These are phyloP conservation scores for Talaromyces piceae DNA, from an alignment of 2,329 filamentous ascomycete species.

Conservation along the genomic window DNA sequence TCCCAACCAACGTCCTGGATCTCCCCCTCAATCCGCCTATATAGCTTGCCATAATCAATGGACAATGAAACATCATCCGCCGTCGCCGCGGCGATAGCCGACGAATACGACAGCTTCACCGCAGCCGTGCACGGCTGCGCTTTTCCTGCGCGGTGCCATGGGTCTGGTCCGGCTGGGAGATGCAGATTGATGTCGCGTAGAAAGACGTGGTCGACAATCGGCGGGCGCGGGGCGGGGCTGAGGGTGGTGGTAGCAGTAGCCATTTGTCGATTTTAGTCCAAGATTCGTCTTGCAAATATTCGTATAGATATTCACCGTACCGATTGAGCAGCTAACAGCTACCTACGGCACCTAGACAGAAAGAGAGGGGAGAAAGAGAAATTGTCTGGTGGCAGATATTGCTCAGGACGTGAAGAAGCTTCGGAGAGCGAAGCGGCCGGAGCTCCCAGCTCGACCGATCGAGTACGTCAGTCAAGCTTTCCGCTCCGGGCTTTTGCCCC, in stretches of 20 bases:
- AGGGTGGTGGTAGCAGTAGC: slow-evolving; percentile 17
- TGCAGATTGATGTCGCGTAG: slow-evolving; percentile 39
- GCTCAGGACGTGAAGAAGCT: neutral
- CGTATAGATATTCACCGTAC: too few relatives aligned
- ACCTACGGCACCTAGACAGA: neutral
- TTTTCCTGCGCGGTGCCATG: slow-evolving; percentile 40
- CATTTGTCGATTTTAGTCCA: slow-evolving; percentile 5
- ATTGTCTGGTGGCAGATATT: too few relatives aligned
- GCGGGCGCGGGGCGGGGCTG: slow-evolving; percentile 24
- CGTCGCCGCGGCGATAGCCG: slow-evolving; percentile 32
- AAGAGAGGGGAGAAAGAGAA: neutral
- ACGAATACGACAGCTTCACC: slow-evolving; percentile 37
- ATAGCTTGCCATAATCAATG: slow-evolving; percentile 43
- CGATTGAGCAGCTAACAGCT: too few relatives aligned
- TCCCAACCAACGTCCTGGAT: slow-evolving; percentile 23
- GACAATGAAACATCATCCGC: slow-evolving; percentile 40
- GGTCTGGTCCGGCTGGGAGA: slow-evolving; percentile 36
- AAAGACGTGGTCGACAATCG: slow-evolving; percentile 31
- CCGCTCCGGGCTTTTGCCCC: neutral
- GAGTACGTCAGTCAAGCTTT: neutral
- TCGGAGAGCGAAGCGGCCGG: neutral
- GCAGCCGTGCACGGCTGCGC: slow-evolving; percentile 39
- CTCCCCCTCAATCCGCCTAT: slow-evolving; percentile 32
- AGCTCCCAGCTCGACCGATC: neutral
- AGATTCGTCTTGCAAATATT: too few relatives aligned